Base-by-base conservation (phyloP, 1,139 yeast genomes). In the Spathaspora sp. region DNA sequence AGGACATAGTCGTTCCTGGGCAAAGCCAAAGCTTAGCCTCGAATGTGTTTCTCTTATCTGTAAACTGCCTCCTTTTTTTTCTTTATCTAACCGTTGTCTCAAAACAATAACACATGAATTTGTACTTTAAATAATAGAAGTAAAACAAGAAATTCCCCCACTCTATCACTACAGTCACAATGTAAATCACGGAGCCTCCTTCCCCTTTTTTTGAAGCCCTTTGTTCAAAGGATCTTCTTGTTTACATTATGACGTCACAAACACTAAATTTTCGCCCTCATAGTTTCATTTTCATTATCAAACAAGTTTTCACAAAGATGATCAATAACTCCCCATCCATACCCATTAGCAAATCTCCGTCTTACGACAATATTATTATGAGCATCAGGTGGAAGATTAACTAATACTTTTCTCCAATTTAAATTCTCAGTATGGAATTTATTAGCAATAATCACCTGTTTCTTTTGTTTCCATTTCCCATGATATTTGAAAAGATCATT, bases 241-340 rank as follows among this genome's bases (percentile, higher is more conserved):
- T 18, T 34, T 18, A 9, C 23, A 15, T 23, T 2, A 37, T 37
- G 39, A 37, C 39, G 39, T 37, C 39, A 37, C 17, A 11, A 34
- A 13, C 24, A 4, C 15, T 38, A 39, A n/a, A 39, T 39, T 11
- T 39, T 39, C 4, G 42, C 26, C 11, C 13, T 39, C 17, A 39
- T 17, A 9, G n/a, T 13, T 15, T 36, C 38, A 6, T 27, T 27
- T 4, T 26, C 36, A 38, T 38, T 18, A 33, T 43, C 43, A 42
- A 50, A 51, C 37, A 53, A 47, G 31, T 52, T 53, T 9, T 54
- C 57, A 47, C 68, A 63, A 23, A 67, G 46, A 47, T 65, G 69
- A 49, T 86, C 89, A 26, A 93, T 72, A 0, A 90, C 97, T 0
- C 87, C 89, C 97, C 98, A 91, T 1, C 99, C 99, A 65, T 86